phyloP scores from a whole-genome alignment of 2,329 filamentous ascomycete species.

The Diplodia mutila region DNA sequence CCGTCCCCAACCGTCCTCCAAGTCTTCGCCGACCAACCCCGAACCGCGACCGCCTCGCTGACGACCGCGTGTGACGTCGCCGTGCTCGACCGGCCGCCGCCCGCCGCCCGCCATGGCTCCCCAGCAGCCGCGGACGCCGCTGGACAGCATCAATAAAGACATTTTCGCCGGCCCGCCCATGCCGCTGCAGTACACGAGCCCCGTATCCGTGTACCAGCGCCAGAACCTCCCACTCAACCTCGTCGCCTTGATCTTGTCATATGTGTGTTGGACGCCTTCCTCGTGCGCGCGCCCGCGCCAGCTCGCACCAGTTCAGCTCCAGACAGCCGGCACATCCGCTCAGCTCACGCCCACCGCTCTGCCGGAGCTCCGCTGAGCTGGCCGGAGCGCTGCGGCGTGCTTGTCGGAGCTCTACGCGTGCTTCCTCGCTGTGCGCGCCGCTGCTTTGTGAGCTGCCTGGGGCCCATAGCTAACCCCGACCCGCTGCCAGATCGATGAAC shows the following conservation, averaged over 20 bases:
- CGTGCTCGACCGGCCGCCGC: background rate
- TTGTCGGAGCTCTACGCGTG: conserved; percentile 1
- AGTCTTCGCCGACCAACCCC: background rate
- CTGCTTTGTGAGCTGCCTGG: background rate
- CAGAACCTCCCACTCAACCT: conserved; percentile 60
- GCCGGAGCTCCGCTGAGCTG: conserved; percentile 1
- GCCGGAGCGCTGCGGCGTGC: background rate
- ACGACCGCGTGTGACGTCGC: background rate
- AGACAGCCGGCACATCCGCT: background rate
- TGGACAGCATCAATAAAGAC: conserved; percentile 17
- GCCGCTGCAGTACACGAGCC: conserved; percentile 23
- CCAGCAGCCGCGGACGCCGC: conserved; percentile 16
- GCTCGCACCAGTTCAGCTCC: background rate
- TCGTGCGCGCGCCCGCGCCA: conserved; percentile 2
- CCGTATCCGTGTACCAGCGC: conserved; percentile 30
- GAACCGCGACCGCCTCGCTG: conserved; percentile 6
- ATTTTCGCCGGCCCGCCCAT: conserved; percentile 9
- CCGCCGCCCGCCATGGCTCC: conserved; percentile 7
- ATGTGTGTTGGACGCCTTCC: conserved; percentile 45
- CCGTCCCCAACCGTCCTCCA: conserved; percentile 5
- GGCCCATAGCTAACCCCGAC: conserved; percentile 13
- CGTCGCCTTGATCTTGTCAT: conserved; percentile 60
- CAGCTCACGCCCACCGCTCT: background rate
- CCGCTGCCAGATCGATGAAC: conserved; percentile 56
- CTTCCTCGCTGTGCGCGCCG: background rate